phyloP scores from a whole-genome alignment of 495 filamentous ascomycete species.

The Jackrogersella multiformis region DNA sequence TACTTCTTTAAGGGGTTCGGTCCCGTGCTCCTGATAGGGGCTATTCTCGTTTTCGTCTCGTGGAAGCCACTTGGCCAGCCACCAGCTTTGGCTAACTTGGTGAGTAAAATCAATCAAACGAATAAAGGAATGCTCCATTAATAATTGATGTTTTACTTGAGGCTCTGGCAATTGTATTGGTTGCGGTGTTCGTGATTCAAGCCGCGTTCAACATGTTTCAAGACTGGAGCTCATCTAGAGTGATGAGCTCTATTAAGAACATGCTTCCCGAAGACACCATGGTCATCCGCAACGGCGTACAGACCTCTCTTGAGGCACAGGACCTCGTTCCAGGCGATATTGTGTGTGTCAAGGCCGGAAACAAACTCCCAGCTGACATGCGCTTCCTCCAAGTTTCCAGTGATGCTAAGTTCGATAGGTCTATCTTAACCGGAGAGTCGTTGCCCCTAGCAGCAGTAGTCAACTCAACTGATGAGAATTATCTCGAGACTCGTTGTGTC shows the following conservation, averaged over 20 bases:
- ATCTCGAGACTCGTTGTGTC: conserved; percentile 76
- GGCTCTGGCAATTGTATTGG: conserved; percentile 71
- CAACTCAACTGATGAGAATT: conserved; percentile 72
- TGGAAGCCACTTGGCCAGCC: conserved; percentile 77
- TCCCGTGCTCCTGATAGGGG: conserved; percentile 67
- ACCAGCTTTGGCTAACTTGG: conserved; percentile 68
- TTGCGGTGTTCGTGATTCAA: conserved; percentile 72
- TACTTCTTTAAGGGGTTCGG: conserved; percentile 81
- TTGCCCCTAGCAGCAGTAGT: conserved; percentile 67
- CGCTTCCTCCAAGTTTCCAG: conserved; percentile 69
- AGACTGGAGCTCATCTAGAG: conserved; percentile 68
- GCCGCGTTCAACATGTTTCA: conserved; percentile 74
- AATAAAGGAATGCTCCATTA: neutral
- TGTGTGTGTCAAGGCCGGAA: conserved; percentile 68
- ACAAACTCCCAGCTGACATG: conserved; percentile 75
- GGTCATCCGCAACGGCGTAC: conserved; percentile 66
- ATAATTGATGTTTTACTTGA: conserved; percentile 6
- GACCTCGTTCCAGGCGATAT: conserved; percentile 76
- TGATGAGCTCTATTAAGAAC: conserved; percentile 70
- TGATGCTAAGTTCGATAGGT: conserved; percentile 76
- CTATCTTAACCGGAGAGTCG: conserved; percentile 73
- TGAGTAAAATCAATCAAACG: conserved; percentile 3
- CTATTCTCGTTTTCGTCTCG: conserved; percentile 71
- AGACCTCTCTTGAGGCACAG: conserved; percentile 57
- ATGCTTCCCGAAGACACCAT: conserved; percentile 75